Conservation (phyloP, 345 rosid genomes). For the Anacardium occidentale region DNA sequence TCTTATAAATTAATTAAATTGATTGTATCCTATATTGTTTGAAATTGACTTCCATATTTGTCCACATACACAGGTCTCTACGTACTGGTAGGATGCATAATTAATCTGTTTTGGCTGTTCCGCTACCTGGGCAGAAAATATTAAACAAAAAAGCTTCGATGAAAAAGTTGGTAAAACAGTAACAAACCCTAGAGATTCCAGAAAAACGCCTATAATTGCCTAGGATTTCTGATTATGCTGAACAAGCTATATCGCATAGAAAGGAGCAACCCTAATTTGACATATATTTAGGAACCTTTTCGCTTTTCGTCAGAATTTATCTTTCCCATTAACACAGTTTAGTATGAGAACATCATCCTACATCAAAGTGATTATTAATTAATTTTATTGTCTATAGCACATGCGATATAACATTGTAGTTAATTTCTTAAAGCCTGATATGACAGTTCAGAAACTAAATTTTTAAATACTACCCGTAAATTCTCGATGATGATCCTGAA, state of each 20-base stretch:
- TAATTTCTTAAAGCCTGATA: background rate
- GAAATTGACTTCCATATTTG: too few relatives aligned
- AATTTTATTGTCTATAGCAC: background rate
- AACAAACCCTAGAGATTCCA: constrained; percentile 17
- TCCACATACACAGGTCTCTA: too few relatives aligned
- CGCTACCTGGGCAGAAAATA: background rate
- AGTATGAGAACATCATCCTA: background rate
- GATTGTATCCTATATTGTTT: too few relatives aligned
- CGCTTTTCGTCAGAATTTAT: background rate
- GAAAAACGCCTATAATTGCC: background rate
- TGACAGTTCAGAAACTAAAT: background rate
- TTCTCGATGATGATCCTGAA: background rate
- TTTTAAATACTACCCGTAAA: background rate
- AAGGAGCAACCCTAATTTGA: background rate
- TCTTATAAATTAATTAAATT: too few relatives aligned
- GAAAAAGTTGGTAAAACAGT: constrained; percentile 10
- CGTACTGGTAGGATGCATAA: too few relatives aligned
- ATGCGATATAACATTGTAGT: background rate
- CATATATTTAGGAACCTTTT: constrained; percentile 2
- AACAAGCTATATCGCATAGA: background rate
- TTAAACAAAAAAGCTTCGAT: background rate
- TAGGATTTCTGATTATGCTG: constrained; percentile 15
- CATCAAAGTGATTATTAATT: background rate
- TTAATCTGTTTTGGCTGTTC: too few relatives aligned
- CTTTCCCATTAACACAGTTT: background rate